phyloP scores from a whole-genome alignment of 2,329 filamentous ascomycete species.

The Fusarium sp. region DNA sequence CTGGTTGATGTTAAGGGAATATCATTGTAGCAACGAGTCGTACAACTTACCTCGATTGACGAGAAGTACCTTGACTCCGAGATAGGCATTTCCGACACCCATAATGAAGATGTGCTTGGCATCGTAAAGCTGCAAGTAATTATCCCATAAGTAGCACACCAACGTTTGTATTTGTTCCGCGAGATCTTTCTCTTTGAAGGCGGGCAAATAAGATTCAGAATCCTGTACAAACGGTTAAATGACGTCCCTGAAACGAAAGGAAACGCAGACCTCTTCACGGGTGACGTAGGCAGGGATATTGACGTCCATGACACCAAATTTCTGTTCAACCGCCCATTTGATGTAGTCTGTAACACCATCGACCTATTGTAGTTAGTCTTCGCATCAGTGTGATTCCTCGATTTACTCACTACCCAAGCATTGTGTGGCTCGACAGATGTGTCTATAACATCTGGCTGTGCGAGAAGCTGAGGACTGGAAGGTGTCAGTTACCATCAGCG shows the following conservation, averaged over 20 bases:
- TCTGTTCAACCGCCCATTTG: constrained; percentile 82
- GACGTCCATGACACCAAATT: constrained; percentile 89
- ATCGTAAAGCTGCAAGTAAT: constrained; percentile 86
- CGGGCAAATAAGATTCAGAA: constrained; percentile 61
- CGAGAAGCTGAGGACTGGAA: constrained; percentile 75
- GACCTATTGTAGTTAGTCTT: constrained; percentile 66
- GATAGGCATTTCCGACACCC: constrained; percentile 90
- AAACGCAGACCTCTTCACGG: constrained; percentile 66
- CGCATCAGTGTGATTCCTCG: not conserved
- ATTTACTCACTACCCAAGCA: constrained; percentile 80
- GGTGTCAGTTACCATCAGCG: constrained; percentile 22
- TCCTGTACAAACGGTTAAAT: constrained; percentile 54
- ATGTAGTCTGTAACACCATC: constrained; percentile 86
- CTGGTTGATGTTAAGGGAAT: constrained; percentile 51
- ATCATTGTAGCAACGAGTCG: constrained; percentile 3
- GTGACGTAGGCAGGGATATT: constrained; percentile 87
- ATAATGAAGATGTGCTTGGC: constrained; percentile 84
- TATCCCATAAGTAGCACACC: constrained; percentile 93
- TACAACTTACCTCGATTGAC: constrained; percentile 74
- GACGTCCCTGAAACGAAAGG: not conserved
- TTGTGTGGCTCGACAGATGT: constrained; percentile 85
- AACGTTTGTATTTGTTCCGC: constrained; percentile 77
- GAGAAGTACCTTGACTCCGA: constrained; percentile 84
- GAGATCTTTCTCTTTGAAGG: constrained; percentile 61
- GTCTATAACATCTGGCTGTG: constrained; percentile 75